Evolutionary conservation across 2,329 filamentous ascomycete species (phyloP).

Genomic region (Dothideomycetes sp.): DNA sequence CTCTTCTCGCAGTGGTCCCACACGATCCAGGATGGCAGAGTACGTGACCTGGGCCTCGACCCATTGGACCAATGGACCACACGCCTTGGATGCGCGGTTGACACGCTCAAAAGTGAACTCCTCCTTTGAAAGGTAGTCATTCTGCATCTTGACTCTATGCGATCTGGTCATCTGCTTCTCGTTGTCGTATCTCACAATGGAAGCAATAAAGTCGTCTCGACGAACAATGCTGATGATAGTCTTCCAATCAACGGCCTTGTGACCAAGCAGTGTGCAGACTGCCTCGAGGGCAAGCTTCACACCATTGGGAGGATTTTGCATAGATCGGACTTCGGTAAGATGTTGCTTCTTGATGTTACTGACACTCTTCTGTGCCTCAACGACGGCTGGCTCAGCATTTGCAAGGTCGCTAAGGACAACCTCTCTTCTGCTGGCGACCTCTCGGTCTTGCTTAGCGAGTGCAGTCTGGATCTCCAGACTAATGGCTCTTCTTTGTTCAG

Average conservation of each 20-base stretch:
- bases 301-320: constrained; percentile 83
- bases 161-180: constrained; percentile 83
- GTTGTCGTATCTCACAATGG: constrained; percentile 95
- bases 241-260: constrained; percentile 87
- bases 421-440: constrained; percentile 72
- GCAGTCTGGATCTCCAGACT: constrained; percentile 82
- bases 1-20: constrained; percentile 85
- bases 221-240: constrained; percentile 79
- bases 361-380: constrained; percentile 89
- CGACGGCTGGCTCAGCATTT: constrained; percentile 82
- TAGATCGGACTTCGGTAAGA: constrained; percentile 92
- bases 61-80: constrained; percentile 94
- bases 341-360: constrained; percentile 98
- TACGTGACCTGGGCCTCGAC: constrained; percentile 94
- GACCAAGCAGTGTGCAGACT: constrained; percentile 89
- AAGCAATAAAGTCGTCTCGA: constrained; percentile 92
- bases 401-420: constrained; percentile 82
- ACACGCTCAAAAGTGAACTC: constrained; percentile 96
- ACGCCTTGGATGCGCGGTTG: constrained; percentile 91
- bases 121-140: constrained; percentile 81
- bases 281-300: constrained; percentile 88
- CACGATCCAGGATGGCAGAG: constrained; percentile 90
- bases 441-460: constrained; percentile 78
- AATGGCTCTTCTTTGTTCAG: constrained; percentile 78
- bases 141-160: constrained; percentile 78